Evolutionary conservation across 768 basidiomycete genomes (phyloP), one percentile per base, ranked within the genome.

Genomic region (Hysterangium stoloniferum): DNA sequence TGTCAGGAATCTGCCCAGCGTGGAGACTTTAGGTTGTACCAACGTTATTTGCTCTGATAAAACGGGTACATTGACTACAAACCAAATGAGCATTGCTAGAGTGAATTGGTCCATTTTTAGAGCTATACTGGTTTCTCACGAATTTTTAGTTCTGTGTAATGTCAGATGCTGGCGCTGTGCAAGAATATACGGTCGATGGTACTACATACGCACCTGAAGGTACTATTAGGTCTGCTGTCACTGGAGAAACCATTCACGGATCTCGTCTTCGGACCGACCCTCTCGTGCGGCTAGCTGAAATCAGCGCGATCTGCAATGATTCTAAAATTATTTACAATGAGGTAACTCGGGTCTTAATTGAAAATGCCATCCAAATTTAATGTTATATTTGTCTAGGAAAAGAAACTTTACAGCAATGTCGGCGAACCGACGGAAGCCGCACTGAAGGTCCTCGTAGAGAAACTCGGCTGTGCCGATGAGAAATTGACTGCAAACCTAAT

Each of bases 31-130:
- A 6, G 95, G 95, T 1, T 94, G 93, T 71, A 96, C 94, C 36
- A 97, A 96, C 63, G 92, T 99, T 43, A 98, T 99, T 58, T 99
- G 95, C 66, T 94, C 92, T 3, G 95, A 99, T 70, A 99, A 99
- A 75, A 99, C 95, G 22, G 94, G 94, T 43, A 94, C 92, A 29
- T 62, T 96, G 61, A 96, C 93, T 8, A 96, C 92, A 12, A 96
- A 91, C 67, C 95, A 98, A 64, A 98, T 98, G 95, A 88, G 90
- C 59, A 89, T 97, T 20, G 85, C 89, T 28, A 79, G 73, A 67
- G 84, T 88, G 65, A 49, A 73, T 67, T 7, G 0, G 20, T 25
- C 28, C 11, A 1, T 25, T 17, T 5, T 29, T 12, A 15, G 3
- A 24, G 13, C 43, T 31, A 6, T 6, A 8, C 17, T 32, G 11